Conservation (phyloP, 371 early-diverging fungal genomes). For the Syncephalastrum monosporum region DNA sequence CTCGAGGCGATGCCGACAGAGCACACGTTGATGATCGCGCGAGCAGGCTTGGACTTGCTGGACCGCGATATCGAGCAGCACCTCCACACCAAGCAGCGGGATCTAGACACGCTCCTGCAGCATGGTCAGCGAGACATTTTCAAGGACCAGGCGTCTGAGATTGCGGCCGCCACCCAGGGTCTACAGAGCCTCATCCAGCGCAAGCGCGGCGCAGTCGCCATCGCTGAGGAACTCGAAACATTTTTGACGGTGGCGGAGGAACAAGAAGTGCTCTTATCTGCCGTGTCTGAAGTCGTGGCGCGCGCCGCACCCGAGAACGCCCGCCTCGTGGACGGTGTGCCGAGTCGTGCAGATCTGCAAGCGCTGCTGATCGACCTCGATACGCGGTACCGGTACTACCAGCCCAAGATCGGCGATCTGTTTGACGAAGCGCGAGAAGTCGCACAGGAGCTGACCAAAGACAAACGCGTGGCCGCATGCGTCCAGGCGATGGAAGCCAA, state of each 20-base stretch:
- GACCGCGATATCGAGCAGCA: slow-evolving; percentile 46
- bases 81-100: slow-evolving; percentile 32
- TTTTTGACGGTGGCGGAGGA: slow-evolving; percentile 50
- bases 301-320: slow-evolving; percentile 37
- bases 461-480: slow-evolving; percentile 50
- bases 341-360: slow-evolving; percentile 51
- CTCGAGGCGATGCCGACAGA: slow-evolving; percentile 42
- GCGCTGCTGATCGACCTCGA: slow-evolving; percentile 56
- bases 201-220: slow-evolving; percentile 39
- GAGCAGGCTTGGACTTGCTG: slow-evolving; percentile 36
- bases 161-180: slow-evolving; percentile 35
- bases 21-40: slow-evolving; percentile 37
- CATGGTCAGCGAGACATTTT: slow-evolving; percentile 28
- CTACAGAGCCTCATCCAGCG: slow-evolving; percentile 35
- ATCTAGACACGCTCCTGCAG: slow-evolving; percentile 39
- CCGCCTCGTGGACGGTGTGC: slow-evolving; percentile 28
- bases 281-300: slow-evolving; percentile 46
- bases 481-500: slow-evolving; percentile 37
- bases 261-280: slow-evolving; percentile 43
- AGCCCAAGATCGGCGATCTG: slow-evolving; percentile 51
- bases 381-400: slow-evolving; percentile 54
- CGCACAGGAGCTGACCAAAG: slow-evolving; percentile 40
- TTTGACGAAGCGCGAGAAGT: slow-evolving; percentile 46
- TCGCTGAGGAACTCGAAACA: slow-evolving; percentile 42
- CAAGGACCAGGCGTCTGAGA: slow-evolving; percentile 41